Evolutionary conservation across 208 protist genomes (phyloP), one percentile per base, ranked within the genome.

Genomic region (Trypanosoma vivax): DNA sequence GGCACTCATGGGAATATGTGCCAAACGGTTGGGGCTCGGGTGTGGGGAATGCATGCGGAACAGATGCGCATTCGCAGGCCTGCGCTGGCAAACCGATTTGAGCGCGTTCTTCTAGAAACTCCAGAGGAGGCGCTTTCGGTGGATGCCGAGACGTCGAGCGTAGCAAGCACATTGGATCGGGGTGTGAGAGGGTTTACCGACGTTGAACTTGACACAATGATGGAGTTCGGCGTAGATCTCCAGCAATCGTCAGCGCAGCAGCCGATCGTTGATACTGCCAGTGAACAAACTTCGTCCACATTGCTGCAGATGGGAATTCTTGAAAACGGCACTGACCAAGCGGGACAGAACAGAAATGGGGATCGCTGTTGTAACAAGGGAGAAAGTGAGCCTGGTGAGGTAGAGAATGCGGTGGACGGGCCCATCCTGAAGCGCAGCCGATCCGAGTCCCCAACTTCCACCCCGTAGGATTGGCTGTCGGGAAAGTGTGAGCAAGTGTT

Each of bases 161-260:
- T 83, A 0, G 69, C 76, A 27, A 90, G 83, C 63, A 83, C 78
- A 13, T 45, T 79, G 18, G 83, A 84, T 16, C 73, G 73, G 4
- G 58, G 69, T 30, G n/a, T 60, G 7, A 58, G 28, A 43, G 43
- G 45, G 31, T 43, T 51, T 19, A 25, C 35, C 13, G 69, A 70
- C 29, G 30, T 42, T 5, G 64, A 76, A 40, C 71, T 67, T 53
- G 63, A 76, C 33, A 45, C 61, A 25, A 28, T 62, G 29, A 30
- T 72, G 25, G 75, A 83, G 19, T 83, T 76, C 51, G 70, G 66
- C n/a, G 64, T 74, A 27, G 75, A 78, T n/a, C 10, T 66, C 2
- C 61, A 51, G 35, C 42, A 56, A 14, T 25, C 40, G 35, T 38
- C 49, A 5, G 33, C 43, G 2, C 33, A 40, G 7, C 21, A 49